These are phyloP conservation scores for Pichia sporocuriosa DNA, from an alignment of 805 yeast genomes.

Conservation along the genomic window DNA sequence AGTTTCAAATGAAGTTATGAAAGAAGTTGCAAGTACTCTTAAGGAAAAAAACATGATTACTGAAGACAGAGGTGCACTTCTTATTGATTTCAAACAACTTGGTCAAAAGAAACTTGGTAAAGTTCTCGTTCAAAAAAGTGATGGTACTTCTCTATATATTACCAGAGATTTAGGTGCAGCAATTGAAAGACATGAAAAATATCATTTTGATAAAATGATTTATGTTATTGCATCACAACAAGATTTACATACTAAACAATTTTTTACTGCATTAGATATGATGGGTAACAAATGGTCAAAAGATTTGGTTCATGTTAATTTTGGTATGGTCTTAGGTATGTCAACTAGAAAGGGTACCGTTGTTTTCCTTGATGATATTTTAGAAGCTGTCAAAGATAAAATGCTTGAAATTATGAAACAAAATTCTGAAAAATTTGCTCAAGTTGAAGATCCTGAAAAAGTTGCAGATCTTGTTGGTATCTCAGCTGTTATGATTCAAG, in stretches of 20 bases:
- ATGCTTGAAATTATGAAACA: constrained; percentile 96
- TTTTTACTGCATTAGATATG: constrained; percentile 87
- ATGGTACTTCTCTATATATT: constrained; percentile 89
- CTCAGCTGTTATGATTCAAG: constrained; percentile 98
- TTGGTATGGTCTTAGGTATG: constrained; percentile 99
- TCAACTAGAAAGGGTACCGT: constrained; percentile 97
- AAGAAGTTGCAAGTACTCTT: constrained; percentile 54
- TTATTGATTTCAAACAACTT: constrained; percentile 77
- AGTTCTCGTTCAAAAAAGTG: constrained; percentile 86
- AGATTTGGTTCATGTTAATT: constrained; percentile 71
- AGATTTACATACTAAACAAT: constrained; percentile 89
- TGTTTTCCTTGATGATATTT: constrained; percentile 89
- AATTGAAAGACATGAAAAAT: constrained; percentile 74
- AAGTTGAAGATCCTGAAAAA: constrained; percentile 87
- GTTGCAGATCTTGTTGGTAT: constrained; percentile 95
- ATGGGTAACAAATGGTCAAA: constrained; percentile 87
- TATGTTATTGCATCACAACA: constrained; percentile 96
- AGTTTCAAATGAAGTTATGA: constrained; percentile 69
- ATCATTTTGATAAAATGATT: constrained; percentile 89
- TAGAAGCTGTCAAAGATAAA: constrained; percentile 86
- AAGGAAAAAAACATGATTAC: constrained; percentile 63
- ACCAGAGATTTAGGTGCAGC: constrained; percentile 98
- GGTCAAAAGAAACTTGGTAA: constrained; percentile 86
- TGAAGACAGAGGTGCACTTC: constrained; percentile 85
- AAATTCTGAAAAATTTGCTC: constrained; percentile 85